phyloP scores from a whole-genome alignment of 2,329 filamentous ascomycete species.

The Elsinoe arachidis region DNA sequence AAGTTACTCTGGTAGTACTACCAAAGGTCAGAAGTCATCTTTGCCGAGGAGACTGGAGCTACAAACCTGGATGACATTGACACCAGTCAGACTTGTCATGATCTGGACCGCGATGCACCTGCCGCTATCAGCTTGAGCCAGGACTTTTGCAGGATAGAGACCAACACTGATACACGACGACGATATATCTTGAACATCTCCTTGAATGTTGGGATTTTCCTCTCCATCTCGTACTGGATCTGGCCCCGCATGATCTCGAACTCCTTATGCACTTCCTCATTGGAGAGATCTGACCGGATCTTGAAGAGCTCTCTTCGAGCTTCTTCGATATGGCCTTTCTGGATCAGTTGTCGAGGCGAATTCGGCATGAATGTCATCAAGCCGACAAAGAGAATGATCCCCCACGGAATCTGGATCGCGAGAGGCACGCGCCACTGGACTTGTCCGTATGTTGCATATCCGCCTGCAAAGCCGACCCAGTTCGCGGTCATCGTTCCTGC shows the following conservation, averaged over 20 bases:
- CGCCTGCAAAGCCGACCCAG: slow-evolving; percentile 50
- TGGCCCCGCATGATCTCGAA: slow-evolving; percentile 44
- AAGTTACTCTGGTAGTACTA: slow-evolving; percentile 14
- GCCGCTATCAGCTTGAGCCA: too few species aligned
- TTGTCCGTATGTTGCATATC: slow-evolving; percentile 44
- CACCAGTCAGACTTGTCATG: slow-evolving; percentile 49
- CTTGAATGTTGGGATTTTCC: slow-evolving; percentile 44
- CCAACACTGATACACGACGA: slow-evolving; percentile 41
- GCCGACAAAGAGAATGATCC: slow-evolving; percentile 46
- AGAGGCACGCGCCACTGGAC: slow-evolving; percentile 49
- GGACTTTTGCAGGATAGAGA: background rate
- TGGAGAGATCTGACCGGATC: slow-evolving; percentile 40
- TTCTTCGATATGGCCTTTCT: slow-evolving; percentile 40
- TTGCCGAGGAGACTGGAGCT: too few species aligned
- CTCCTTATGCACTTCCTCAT: slow-evolving; percentile 41
- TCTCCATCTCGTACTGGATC: slow-evolving; percentile 47
- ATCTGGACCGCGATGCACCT: slow-evolving; percentile 47
- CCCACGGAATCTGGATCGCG: slow-evolving; percentile 49
- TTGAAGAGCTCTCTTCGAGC: slow-evolving; percentile 41
- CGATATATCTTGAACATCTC: slow-evolving; percentile 47
- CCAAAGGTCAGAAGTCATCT: too few species aligned
- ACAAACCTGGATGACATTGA: slow-evolving; percentile 45
- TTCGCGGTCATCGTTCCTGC: slow-evolving; percentile 50
- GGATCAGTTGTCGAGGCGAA: slow-evolving; percentile 47
- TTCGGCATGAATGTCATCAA: slow-evolving; percentile 49